Conservation (phyloP, 2,329 filamentous ascomycete species). For the Penicillium sp. region DNA sequence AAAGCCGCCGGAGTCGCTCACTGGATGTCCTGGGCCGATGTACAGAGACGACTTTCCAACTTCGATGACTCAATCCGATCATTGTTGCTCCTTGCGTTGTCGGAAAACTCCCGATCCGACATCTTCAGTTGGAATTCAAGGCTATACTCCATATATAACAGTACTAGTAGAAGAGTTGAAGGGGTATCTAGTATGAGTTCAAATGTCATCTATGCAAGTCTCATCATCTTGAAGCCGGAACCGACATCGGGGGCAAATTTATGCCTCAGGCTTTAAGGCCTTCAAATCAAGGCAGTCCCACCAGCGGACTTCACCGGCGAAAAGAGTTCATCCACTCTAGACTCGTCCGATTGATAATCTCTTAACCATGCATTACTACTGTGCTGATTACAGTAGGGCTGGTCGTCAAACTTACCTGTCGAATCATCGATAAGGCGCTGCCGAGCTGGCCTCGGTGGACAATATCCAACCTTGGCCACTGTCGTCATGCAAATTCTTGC, state of each 20-base stretch:
- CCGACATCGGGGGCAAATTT: not conserved
- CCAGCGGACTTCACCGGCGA: not conserved
- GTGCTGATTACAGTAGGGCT: too few species aligned
- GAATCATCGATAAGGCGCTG: not conserved
- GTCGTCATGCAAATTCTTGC: not conserved
- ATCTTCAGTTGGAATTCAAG: too few species aligned
- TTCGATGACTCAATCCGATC: not conserved
- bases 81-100: not conserved
- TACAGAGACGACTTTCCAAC: not conserved
- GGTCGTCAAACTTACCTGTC: not conserved
- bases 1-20: conserved; percentile 12
- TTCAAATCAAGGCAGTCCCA: not conserved
- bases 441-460: not conserved
- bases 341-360: not conserved
- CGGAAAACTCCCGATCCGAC: not conserved
- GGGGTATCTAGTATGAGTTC: not conserved
- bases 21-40: not conserved
- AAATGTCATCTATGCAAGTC: not conserved
- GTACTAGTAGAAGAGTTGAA: not conserved
- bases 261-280: not conserved
- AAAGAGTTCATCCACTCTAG: not conserved
- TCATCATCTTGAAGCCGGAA: not conserved
- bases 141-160: not conserved
- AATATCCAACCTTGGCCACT: not conserved
- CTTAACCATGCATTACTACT: not conserved